Conservation (phyloP, 2,329 filamentous ascomycete genomes). For the Fusarium phyllophilum region DNA sequence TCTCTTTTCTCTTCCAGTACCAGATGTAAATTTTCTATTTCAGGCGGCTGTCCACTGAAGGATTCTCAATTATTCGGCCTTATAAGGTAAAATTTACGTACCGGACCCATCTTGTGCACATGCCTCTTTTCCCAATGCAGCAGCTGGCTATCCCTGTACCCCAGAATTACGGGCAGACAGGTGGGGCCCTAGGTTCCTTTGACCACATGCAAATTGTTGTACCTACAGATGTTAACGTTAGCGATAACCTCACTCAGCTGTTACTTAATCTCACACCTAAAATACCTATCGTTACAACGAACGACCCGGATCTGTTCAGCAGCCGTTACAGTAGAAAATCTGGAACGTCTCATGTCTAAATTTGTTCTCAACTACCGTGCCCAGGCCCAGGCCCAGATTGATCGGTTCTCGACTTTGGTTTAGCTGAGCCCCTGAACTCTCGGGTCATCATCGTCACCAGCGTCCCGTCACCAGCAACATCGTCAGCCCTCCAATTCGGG, state of each 20-base stretch:
- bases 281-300: background rate
- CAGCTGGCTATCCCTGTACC: conserved; percentile 24
- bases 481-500: conserved; percentile 32
- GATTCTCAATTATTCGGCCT: conserved; percentile 10
- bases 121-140: conserved; percentile 8
- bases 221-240: conserved; percentile 16
- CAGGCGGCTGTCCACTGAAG: background rate
- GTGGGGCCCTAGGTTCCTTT: background rate
- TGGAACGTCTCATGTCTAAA: conserved; percentile 5
- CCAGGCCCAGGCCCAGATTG: conserved; percentile 15
- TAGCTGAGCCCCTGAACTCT: conserved; percentile 17
- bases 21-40: background rate
- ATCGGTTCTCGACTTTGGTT: conserved; percentile 23
- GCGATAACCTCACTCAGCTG: conserved; percentile 29
- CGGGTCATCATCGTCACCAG: conserved; percentile 10
- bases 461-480: conserved; percentile 5
- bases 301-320: background rate
- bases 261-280: conserved; percentile 20
- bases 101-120: conserved; percentile 3
- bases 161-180: conserved; percentile 28
- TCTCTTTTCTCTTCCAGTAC: background rate
- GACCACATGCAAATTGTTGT: conserved; percentile 31
- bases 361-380: conserved; percentile 1
- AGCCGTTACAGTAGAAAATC: conserved; percentile 7
- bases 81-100: conserved; percentile 26